Conservation (phyloP, 2,329 filamentous ascomycete genomes). For the Colletotrichum horii region DNA sequence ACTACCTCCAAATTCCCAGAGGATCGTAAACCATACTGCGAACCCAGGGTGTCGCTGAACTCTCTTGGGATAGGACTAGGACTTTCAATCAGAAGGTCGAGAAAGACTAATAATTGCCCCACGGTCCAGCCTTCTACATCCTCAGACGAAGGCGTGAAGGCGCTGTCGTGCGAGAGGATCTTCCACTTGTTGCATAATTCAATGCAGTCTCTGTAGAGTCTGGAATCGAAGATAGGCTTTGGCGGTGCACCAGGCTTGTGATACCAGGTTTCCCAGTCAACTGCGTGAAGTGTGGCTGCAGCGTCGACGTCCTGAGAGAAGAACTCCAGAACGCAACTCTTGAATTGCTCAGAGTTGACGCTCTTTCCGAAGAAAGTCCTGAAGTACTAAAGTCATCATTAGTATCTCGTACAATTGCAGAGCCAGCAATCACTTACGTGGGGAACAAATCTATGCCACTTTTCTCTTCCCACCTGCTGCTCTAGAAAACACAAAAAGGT, state of each 20-base stretch:
- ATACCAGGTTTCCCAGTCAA: background rate
- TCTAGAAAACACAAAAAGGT: background rate
- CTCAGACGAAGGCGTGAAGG: background rate
- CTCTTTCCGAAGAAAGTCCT: background rate
- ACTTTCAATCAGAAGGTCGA: background rate
- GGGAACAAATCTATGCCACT: conserved; percentile 6
- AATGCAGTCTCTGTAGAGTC: background rate
- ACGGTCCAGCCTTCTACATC: conserved; percentile 6
- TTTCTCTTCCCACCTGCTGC: background rate
- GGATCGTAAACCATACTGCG: background rate
- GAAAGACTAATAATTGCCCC: background rate
- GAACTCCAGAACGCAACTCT: background rate
- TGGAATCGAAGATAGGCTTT: background rate
- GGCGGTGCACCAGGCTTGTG: background rate
- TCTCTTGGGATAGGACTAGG: background rate
- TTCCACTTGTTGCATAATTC: background rate
- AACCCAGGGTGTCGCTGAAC: background rate
- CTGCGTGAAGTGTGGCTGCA: background rate
- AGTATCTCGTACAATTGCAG: background rate
- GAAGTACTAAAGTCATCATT: background rate
- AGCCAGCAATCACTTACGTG: background rate
- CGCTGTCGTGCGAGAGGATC: background rate
- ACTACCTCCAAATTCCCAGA: background rate
- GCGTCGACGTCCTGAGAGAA: background rate
- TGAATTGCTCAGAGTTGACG: background rate